A percentile compares a stretch with the other conserved stretches of the same genome.
These are phyloP conservation scores for Reticulomyxa filosa DNA, from an alignment of 78 protist genomes.

Conservation along the genomic window DNA sequence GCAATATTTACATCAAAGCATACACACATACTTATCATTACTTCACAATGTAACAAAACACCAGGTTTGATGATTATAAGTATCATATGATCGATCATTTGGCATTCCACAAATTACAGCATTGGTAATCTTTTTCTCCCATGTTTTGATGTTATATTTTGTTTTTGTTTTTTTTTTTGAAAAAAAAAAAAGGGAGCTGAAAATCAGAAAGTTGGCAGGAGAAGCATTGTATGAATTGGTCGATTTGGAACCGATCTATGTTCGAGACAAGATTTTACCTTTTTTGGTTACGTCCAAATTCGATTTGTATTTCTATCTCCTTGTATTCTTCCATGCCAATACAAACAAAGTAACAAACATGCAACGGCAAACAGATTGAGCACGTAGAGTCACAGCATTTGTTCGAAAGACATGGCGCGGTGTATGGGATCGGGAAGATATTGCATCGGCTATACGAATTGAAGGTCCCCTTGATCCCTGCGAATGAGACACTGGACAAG, in stretches of 20 bases:
- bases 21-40: too few relatives aligned
- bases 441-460: conserved; percentile 2
- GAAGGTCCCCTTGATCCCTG: too few relatives aligned
- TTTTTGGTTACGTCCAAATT: neutral
- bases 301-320: neutral
- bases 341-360: neutral
- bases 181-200: too few relatives aligned
- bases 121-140: too few relatives aligned
- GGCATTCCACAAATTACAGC: neutral
- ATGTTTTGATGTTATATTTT: too few relatives aligned
- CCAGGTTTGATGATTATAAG: conserved; percentile 27
- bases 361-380: too few relatives aligned
- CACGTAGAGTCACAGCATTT: too few relatives aligned
- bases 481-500: neutral
- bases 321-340: neutral
- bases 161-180: too few relatives aligned
- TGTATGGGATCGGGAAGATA: too few relatives aligned
- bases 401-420: conserved; percentile 38
- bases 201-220: too few relatives aligned
- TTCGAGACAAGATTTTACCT: neutral
- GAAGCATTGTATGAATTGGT: too few relatives aligned
- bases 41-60: too few relatives aligned
- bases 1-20: neutral
- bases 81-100: neutral
- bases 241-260: neutral